Evolutionary conservation across 108 stramenopile genomes (phyloP).

Genomic region (Parmales sp.): DNA sequence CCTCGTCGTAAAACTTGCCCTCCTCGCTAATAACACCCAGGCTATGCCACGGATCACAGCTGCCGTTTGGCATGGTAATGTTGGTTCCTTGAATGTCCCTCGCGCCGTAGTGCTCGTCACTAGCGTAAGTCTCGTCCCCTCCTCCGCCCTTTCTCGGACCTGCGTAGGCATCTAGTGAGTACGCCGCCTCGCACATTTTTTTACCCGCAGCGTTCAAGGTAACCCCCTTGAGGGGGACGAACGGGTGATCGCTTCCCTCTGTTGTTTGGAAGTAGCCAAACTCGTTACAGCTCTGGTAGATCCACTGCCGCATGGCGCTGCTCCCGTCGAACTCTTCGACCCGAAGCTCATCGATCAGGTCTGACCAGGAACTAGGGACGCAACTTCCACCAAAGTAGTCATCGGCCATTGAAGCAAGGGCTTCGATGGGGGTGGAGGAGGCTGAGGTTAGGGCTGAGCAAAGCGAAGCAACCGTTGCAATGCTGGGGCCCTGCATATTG

Average conservation of each 20-base stretch:
- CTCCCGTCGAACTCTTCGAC: neutral
- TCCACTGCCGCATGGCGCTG: constrained; percentile 16
- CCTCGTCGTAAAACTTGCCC: neutral
- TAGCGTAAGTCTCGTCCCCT: neutral
- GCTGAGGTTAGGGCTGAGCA: neutral
- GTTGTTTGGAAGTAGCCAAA: constrained; percentile 29
- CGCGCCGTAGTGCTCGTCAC: constrained; percentile 14
- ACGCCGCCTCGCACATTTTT: constrained; percentile 1
- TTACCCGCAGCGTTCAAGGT: neutral
- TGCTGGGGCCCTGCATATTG: constrained; percentile 4
- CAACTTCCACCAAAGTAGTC: neutral
- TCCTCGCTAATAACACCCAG: constrained; percentile 18
- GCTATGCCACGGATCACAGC: constrained; percentile 25
- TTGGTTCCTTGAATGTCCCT: constrained; percentile 13
- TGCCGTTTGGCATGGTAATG: constrained; percentile 18
- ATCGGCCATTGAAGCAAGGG: neutral
- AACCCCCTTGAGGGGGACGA: neutral
- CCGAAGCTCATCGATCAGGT: constrained; percentile 5
- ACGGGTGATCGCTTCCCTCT: neutral
- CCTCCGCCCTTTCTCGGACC: constrained; percentile 1
- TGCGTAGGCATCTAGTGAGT: neutral
- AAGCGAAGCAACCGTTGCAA: neutral
- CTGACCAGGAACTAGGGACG: neutral
- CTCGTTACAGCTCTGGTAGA: constrained; percentile 26
- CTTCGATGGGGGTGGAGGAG: neutral